Conservation (phyloP, 345 rosid species). For the Euphorbia peplus region DNA sequence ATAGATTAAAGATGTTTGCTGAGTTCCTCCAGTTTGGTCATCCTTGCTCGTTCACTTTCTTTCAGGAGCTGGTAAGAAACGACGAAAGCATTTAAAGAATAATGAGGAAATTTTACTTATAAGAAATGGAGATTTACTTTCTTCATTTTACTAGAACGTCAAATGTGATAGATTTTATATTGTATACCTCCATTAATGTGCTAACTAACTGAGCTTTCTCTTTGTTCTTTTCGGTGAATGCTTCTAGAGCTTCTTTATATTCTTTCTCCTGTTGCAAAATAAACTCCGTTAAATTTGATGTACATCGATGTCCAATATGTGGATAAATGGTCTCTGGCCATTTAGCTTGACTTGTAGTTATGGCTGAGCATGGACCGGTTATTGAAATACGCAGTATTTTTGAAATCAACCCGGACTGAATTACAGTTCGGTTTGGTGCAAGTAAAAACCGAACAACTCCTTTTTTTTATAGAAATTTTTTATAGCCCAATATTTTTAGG, state of each 20-base stretch:
- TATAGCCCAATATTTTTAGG: no score
- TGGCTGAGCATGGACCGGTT: no score
- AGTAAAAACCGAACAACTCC: no score
- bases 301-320: no score
- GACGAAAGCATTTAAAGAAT: neutral
- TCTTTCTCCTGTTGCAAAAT: conserved; percentile 59
- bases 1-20: conserved; percentile 53
- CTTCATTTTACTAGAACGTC: neutral
- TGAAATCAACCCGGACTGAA: no score
- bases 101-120: neutral
- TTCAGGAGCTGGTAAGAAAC: conserved; percentile 43
- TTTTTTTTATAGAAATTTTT: no score
- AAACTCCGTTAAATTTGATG: no score
- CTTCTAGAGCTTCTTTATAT: conserved; percentile 57
- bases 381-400: no score
- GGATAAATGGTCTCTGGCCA: neutral
- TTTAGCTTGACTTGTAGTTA: no score
- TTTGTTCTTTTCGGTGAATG: conserved; percentile 74
- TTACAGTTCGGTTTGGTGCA: no score
- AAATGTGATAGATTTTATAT: neutral
- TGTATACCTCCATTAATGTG: conserved; percentile 47
- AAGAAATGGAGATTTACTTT: neutral
- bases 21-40: conserved; percentile 70
- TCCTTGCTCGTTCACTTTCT: conserved; percentile 70
- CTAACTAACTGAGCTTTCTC: conserved; percentile 53